Conservation (phyloP, 768 basidiomycete genomes). For the Leccinum arenicola region DNA sequence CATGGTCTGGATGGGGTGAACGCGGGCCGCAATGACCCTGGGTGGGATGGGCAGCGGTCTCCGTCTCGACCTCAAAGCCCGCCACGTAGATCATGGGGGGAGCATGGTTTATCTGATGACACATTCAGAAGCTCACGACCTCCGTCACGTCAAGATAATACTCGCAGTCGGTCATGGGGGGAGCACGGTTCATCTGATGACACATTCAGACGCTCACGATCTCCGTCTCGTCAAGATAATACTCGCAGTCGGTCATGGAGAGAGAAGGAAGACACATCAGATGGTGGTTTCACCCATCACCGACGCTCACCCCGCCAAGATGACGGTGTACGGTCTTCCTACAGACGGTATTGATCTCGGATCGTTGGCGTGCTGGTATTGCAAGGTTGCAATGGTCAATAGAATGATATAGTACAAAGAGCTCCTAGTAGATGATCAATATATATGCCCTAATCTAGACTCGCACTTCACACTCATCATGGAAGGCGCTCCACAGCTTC, state of each 20-base stretch:
- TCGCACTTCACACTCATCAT: conserved; percentile 12
- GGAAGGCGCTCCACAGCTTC: conserved; percentile 26
- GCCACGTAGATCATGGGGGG: conserved; percentile 7
- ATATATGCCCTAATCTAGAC: conserved; percentile 3
- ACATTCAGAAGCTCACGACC: background rate
- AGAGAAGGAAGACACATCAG: background rate
- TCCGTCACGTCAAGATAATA: conserved; percentile 6
- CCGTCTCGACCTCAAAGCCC: conserved; percentile 2
- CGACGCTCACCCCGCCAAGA: conserved; percentile 7
- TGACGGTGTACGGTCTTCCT: background rate
- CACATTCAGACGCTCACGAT: background rate
- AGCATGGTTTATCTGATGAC: background rate
- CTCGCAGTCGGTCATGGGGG: conserved; percentile 1
- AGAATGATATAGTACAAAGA: conserved; percentile 8
- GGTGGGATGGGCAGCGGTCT: conserved; percentile 1
- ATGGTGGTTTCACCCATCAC: background rate
- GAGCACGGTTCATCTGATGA: background rate
- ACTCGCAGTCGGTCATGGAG: conserved; percentile 2
- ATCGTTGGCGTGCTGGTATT: conserved; percentile 1
- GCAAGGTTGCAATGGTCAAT: conserved; percentile 2
- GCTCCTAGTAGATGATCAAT: background rate
- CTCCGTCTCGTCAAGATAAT: conserved; percentile 3
- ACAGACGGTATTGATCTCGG: conserved; percentile 10
- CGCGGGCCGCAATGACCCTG: background rate
- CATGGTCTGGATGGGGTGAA: conserved; percentile 34